Evolutionary conservation across 177 flowering plant species (phyloP).

Genomic region (Vitis hybrid): DNA sequence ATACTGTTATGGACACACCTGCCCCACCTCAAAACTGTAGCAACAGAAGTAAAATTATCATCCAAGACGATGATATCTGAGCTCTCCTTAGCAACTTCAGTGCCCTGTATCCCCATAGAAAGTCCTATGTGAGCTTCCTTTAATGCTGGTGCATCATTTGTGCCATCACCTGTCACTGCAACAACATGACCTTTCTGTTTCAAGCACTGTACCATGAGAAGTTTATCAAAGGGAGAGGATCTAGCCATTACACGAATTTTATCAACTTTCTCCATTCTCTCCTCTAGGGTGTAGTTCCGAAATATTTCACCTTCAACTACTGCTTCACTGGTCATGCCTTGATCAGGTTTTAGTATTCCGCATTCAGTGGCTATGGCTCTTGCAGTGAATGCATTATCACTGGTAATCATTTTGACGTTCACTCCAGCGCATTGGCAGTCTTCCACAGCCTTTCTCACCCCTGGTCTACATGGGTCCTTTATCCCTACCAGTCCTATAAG

Average conservation of each 20-base stretch:
- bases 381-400: slow-evolving; percentile 56
- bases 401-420: slow-evolving; percentile 52
- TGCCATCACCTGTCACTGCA: slow-evolving; percentile 56
- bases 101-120: slow-evolving; percentile 64
- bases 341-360: slow-evolving; percentile 38
- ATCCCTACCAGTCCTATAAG: slow-evolving; percentile 46
- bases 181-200: slow-evolving; percentile 53
- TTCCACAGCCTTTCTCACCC: slow-evolving; percentile 41
- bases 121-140: slow-evolving; percentile 63
- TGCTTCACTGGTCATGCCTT: slow-evolving; percentile 17
- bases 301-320: slow-evolving; percentile 53
- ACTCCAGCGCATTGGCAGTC: slow-evolving; percentile 47
- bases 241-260: slow-evolving; percentile 50
- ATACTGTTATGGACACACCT: slow-evolving; percentile 59
- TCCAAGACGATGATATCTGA: slow-evolving; percentile 51
- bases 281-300: slow-evolving; percentile 37
- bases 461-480: slow-evolving; percentile 56
- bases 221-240: slow-evolving; percentile 51
- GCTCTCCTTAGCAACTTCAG: slow-evolving; percentile 54
- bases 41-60: slow-evolving; percentile 52
- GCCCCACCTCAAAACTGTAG: slow-evolving; percentile 49
- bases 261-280: slow-evolving; percentile 43
- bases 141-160: slow-evolving; percentile 45
- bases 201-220: slow-evolving; percentile 51
- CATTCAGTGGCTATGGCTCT: slow-evolving; percentile 60